These are phyloP conservation scores for Litsea cubeba DNA, from an alignment of 164 flowering plant species.

Conservation along the genomic window DNA sequence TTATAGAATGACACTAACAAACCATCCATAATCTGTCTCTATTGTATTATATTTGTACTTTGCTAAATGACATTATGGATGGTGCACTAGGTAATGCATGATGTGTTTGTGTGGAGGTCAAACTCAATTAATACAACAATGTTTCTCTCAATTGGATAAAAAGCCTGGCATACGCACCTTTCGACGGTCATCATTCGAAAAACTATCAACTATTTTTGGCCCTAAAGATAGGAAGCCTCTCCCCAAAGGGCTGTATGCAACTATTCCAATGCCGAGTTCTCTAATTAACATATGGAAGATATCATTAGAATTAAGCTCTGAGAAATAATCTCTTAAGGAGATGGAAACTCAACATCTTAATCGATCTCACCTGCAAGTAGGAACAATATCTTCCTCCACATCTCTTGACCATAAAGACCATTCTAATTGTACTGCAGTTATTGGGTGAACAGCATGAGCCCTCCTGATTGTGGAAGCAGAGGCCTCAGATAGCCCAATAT, in stretches of 20 bases:
- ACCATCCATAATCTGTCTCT: too few relatives aligned
- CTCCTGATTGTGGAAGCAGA: slow-evolving; percentile 27
- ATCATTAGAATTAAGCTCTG: neutral
- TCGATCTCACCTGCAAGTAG: slow-evolving; percentile 22
- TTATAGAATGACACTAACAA: too few relatives aligned
- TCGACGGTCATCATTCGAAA: neutral
- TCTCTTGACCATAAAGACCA: slow-evolving; percentile 21
- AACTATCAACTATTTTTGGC: slow-evolving; percentile 31
- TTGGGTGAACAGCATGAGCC: slow-evolving; percentile 28
- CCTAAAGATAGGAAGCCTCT: slow-evolving; percentile 53
- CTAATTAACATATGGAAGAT: slow-evolving; percentile 8
- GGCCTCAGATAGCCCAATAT: slow-evolving; percentile 24
- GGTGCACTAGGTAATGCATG: neutral
- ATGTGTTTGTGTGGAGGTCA: neutral
- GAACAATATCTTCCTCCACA: slow-evolving; percentile 18
- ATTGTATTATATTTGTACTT: neutral
- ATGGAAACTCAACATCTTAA: neutral
- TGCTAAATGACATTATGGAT: too few relatives aligned
- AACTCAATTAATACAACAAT: neutral
- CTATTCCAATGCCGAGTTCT: slow-evolving; percentile 53
- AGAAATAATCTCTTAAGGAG: neutral
- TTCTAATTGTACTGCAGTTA: slow-evolving; percentile 24
- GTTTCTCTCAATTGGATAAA: neutral
- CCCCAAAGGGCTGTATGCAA: slow-evolving; percentile 56
- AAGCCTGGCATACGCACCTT: neutral